Conservation (phyloP, 1,284 basidiomycete genomes). For the Cutaneotrichosporon cutaneum region DNA sequence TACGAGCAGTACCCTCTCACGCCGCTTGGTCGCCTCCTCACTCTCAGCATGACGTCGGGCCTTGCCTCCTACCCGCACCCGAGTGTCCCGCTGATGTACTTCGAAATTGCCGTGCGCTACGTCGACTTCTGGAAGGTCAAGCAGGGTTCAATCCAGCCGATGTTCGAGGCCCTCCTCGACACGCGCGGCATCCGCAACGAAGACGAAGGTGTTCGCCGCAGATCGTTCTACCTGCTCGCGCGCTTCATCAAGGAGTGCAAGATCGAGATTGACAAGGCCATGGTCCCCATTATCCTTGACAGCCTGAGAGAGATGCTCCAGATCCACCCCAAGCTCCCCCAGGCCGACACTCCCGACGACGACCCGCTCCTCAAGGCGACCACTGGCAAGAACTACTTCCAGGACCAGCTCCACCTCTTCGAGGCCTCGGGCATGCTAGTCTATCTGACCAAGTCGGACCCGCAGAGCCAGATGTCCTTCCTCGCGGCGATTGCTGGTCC, state of each 20-base stretch:
- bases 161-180: constrained; percentile 86
- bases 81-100: constrained; percentile 87
- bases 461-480: constrained; percentile 70
- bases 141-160: constrained; percentile 77
- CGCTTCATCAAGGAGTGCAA: constrained; percentile 85
- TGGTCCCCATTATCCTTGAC: constrained; percentile 70
- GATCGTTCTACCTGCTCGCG: constrained; percentile 89
- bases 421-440: constrained; percentile 86
- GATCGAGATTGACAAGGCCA: constrained; percentile 72
- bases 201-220: constrained; percentile 68
- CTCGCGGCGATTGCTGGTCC: constrained; percentile 78
- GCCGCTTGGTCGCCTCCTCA: constrained; percentile 83
- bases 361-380: constrained; percentile 72
- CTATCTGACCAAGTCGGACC: constrained; percentile 63
- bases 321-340: constrained; percentile 54
- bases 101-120: constrained; percentile 89
- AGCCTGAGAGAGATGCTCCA: constrained; percentile 63
- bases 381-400: constrained; percentile 64
- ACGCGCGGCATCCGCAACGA: constrained; percentile 78
- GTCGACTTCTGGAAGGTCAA: constrained; percentile 94
- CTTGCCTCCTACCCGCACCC: constrained; percentile 82
- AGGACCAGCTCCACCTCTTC: constrained; percentile 92
- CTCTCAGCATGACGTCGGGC: constrained; percentile 77
- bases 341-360: constrained; percentile 58
- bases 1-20: constrained; percentile 86